Conservation (phyloP, 2,329 filamentous ascomycete species). For the Colletotrichum australisinense region DNA sequence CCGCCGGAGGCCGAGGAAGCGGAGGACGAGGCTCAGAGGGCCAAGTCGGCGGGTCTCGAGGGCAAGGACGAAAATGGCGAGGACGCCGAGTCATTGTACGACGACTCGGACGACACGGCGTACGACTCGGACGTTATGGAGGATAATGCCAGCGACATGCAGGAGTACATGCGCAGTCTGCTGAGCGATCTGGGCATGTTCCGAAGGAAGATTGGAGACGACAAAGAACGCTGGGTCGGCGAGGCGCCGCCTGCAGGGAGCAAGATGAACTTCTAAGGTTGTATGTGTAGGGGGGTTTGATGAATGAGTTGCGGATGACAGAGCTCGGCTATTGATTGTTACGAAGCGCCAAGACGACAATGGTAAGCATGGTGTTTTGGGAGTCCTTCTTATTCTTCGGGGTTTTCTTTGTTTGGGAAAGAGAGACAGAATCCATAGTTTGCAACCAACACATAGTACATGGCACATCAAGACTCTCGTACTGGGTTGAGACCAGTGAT, state of each 20-base stretch:
- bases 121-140: conserved; percentile 59
- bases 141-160: conserved; percentile 72
- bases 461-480: not conserved
- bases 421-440: conserved; percentile 13
- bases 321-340: conserved; percentile 1
- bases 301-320: not conserved
- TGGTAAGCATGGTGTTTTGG: conserved; percentile 36
- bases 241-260: conserved; percentile 61
- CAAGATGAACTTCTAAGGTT: conserved; percentile 52
- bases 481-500: conserved; percentile 8
- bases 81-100: conserved; percentile 58
- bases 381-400: conserved; percentile 29
- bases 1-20: conserved; percentile 19
- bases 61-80: conserved; percentile 71
- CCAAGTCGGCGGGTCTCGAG: conserved; percentile 35
- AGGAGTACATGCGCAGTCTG: conserved; percentile 87
- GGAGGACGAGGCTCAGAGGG: conserved; percentile 16
- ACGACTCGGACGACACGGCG: conserved; percentile 57
- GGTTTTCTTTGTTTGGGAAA: conserved; percentile 1
- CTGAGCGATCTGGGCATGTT: conserved; percentile 84
- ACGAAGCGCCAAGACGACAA: conserved; percentile 22
- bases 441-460: not conserved
- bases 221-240: conserved; percentile 78
- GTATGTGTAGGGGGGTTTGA: too few relatives aligned
- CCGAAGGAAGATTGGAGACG: conserved; percentile 87